Conservation (phyloP, 225 moss, liverwort and hornwort genomes). For the Antitrichia curtipendula region DNA sequence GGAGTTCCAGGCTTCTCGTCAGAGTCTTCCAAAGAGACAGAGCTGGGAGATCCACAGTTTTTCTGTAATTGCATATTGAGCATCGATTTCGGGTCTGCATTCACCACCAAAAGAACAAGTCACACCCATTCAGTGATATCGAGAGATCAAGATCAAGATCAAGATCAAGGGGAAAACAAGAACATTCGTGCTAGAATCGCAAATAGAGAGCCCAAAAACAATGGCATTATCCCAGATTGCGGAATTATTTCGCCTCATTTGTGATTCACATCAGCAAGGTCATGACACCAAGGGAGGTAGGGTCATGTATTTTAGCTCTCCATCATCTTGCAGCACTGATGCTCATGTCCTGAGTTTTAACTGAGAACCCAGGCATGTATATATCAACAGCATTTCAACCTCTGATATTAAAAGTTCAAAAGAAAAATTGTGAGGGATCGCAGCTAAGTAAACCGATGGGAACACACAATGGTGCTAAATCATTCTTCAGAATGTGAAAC, state of each 20-base stretch:
- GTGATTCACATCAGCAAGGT: background rate
- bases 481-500: background rate
- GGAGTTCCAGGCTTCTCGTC: constrained; percentile 68
- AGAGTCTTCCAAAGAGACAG: constrained; percentile 73
- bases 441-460: background rate
- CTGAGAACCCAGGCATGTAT: background rate
- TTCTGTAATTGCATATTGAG: constrained; percentile 69
- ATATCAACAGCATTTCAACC: background rate
- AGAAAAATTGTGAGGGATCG: background rate
- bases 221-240: background rate
- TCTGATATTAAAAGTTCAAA: background rate
- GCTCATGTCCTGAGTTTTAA: background rate
- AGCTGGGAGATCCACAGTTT: constrained; percentile 74
- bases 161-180: background rate
- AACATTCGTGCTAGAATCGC: background rate
- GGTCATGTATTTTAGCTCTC: background rate
- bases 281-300: background rate
- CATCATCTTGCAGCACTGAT: background rate
- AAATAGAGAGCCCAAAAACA: background rate
- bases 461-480: background rate
- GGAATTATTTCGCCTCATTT: background rate
- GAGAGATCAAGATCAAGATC: background rate
- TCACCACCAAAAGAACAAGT: background rate
- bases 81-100: constrained; percentile 64
- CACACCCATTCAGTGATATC: background rate